Evolutionary conservation across 805 yeast species (phyloP).

Genomic region (Ogataea methanolica): DNA sequence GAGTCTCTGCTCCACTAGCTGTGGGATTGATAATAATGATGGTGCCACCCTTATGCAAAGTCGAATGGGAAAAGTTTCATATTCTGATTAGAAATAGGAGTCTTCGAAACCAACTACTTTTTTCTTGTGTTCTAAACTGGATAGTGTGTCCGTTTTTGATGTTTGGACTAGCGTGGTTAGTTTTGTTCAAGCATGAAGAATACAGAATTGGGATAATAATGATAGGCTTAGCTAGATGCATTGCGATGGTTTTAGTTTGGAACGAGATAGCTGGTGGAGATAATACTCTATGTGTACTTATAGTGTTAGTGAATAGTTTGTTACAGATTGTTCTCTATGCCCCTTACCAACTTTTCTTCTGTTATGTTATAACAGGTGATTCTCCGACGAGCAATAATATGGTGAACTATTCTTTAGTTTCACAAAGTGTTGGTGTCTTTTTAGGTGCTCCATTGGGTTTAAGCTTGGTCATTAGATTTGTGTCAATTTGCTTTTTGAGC

Average conservation of each 20-base stretch:
- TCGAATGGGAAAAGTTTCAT: slow-evolving; percentile 42
- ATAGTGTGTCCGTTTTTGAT: slow-evolving; percentile 52
- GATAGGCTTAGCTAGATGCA: slow-evolving; percentile 57
- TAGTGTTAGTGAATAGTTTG: slow-evolving; percentile 48
- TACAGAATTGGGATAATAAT: slow-evolving; percentile 52
- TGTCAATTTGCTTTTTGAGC: slow-evolving; percentile 26
- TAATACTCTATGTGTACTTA: slow-evolving; percentile 42
- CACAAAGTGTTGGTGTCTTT: slow-evolving; percentile 46
- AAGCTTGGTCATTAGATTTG: slow-evolving; percentile 40
- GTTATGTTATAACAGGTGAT: slow-evolving; percentile 36
- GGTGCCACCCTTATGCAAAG: slow-evolving; percentile 53
- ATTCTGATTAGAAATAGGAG: no score
- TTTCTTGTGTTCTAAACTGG: slow-evolving; percentile 47
- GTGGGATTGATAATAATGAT: slow-evolving; percentile 52
- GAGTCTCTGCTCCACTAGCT: slow-evolving; percentile 42
- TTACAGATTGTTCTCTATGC: slow-evolving; percentile 50
- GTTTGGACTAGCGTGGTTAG: slow-evolving; percentile 53
- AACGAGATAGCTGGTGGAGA: slow-evolving; percentile 52
- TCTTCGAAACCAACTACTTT: slow-evolving; percentile 19
- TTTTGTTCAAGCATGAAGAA: slow-evolving; percentile 42
- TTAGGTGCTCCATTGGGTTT: slow-evolving; percentile 48
- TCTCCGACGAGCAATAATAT: slow-evolving; percentile 4
- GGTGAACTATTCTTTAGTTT: slow-evolving; percentile 35
- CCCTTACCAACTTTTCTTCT: slow-evolving; percentile 45
- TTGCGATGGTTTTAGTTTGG: slow-evolving; percentile 62